Evolutionary conservation across 768 basidiomycete species (phyloP), one percentile per base, ranked within the genome.

Genomic region (Polyporus arcularius): DNA sequence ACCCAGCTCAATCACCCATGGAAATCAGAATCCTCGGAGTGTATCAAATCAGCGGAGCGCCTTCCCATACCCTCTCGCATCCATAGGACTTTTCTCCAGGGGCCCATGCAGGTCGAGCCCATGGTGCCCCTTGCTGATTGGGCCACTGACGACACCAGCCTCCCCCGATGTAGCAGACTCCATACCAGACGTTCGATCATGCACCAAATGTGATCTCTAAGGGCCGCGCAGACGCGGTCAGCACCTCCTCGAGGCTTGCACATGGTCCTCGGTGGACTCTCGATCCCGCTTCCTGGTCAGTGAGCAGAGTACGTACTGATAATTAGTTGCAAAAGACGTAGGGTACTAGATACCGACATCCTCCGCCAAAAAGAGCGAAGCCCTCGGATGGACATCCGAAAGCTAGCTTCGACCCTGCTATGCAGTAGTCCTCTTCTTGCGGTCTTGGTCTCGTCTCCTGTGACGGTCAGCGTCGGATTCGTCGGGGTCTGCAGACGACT

Each of bases 361-460:
- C 53, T 52, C 40, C n/a, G 35, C 52, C 32, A 31, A 35, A 39
- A 38, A 50, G 43, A 39, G 32, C 21, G 9, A 12, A 30, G 40
- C 56, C 60, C 55, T 61, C 55, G 60, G 55, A 42, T 47, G 21
- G 7, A 48, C 9, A 26, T 48, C 46, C 46, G 49, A 41, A 48
- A 28, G 39, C 57, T 31, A 45, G 28, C 31, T 45, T 40, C 49
- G 31, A 40, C n/a, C 55, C 28, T 50, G 65, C 66, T 70, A 72
- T 73, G 72, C 78, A 52, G 73, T 83, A 58, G 84, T 83, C 71
- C 78, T 82, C 71, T 71, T 72, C 75, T 79, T 84, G 46, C 54
- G 57, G 15, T 59, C 62, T 67, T 76, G 73, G 57, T 78, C 75
- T 65, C 71, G 73, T 65, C 80, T 78, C 68, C 71, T 72, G 67